phyloP scores from a whole-genome alignment of 2,329 filamentous ascomycete species.

The Incumbomyces lentus region DNA sequence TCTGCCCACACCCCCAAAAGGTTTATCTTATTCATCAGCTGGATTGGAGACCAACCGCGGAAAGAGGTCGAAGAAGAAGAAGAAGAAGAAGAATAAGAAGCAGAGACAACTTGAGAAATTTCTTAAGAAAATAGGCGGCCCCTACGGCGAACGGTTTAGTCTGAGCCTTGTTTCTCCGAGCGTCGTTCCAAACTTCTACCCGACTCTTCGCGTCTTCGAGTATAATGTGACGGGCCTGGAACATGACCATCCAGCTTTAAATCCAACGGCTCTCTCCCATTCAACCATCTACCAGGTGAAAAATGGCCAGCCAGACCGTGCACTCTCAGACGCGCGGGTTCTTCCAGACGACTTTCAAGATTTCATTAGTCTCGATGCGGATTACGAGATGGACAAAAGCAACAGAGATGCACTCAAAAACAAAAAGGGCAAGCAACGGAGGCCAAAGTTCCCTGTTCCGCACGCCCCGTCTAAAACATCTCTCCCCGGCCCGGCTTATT shows the following conservation, averaged over 20 bases:
- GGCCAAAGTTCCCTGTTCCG: slow-evolving; percentile 56
- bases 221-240: slow-evolving; percentile 83
- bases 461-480: slow-evolving; percentile 59
- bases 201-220: slow-evolving; percentile 77
- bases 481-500: slow-evolving; percentile 81
- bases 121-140: slow-evolving; percentile 61
- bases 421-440: slow-evolving; percentile 42
- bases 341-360: slow-evolving; percentile 15
- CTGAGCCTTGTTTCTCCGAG: slow-evolving; percentile 73
- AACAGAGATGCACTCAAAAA: slow-evolving; percentile 37
- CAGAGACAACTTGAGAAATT: slow-evolving; percentile 45
- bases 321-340: slow-evolving; percentile 8
- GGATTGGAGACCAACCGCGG: slow-evolving; percentile 12
- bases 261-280: slow-evolving; percentile 6
- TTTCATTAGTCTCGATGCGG: slow-evolving; percentile 29
- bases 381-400: slow-evolving; percentile 37
- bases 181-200: slow-evolving; percentile 86
- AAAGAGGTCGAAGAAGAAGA: slow-evolving; percentile 19
- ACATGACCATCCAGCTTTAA: slow-evolving; percentile 24
- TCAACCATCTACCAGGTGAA: slow-evolving; percentile 1
- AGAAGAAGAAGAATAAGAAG: slow-evolving; percentile 41
- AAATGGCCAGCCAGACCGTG: slow-evolving; percentile 11
- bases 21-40: slow-evolving; percentile 12
- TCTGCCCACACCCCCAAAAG: slow-evolving; percentile 49
- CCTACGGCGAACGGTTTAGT: slow-evolving; percentile 76